Percentiles rank a stretch among this genome's conserved stretches.
Conservation (phyloP, 148 eudicot genomes). For the Chenopodium berlandieri region DNA sequence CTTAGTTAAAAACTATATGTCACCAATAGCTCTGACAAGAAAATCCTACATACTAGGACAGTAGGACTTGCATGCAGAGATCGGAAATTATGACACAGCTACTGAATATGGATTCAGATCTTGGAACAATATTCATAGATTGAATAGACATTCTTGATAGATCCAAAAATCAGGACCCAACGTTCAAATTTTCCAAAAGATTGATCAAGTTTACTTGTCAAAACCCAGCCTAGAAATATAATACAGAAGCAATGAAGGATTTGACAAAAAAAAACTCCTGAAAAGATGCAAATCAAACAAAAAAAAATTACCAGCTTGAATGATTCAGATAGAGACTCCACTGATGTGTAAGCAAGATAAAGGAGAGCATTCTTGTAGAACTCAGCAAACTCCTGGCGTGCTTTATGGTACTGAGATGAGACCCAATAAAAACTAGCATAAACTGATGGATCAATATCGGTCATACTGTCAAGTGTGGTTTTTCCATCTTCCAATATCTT, state of each 20-base stretch:
- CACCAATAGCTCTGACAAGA: not conserved
- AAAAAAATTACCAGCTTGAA: slow-evolving; percentile 70
- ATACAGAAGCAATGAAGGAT: not conserved
- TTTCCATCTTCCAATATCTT: slow-evolving; percentile 83
- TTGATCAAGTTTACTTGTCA: not conserved
- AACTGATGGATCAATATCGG: slow-evolving; percentile 95
- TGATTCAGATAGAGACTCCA: slow-evolving; percentile 84
- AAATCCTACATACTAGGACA: not conserved
- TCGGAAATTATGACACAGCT: not conserved
- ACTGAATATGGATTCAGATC: not conserved
- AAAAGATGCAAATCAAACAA: not conserved
- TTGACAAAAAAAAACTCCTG: not conserved
- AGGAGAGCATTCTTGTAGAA: slow-evolving; percentile 95
- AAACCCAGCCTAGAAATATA: not conserved
- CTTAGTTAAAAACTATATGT: too few relatives aligned
- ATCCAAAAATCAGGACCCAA: not conserved
- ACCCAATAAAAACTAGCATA: slow-evolving; percentile 91
- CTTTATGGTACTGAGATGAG: slow-evolving; percentile 80
- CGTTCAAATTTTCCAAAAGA: not conserved
- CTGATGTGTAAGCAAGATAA: slow-evolving; percentile 89
- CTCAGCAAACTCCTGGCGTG: slow-evolving; percentile 84
- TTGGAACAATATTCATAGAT: not conserved
- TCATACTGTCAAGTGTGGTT: slow-evolving; percentile 83
- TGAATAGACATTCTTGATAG: not conserved
- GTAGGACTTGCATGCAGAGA: not conserved